Conservation (phyloP, 1,284 basidiomycete species). For the Pseudozyma hubeiensis region DNA sequence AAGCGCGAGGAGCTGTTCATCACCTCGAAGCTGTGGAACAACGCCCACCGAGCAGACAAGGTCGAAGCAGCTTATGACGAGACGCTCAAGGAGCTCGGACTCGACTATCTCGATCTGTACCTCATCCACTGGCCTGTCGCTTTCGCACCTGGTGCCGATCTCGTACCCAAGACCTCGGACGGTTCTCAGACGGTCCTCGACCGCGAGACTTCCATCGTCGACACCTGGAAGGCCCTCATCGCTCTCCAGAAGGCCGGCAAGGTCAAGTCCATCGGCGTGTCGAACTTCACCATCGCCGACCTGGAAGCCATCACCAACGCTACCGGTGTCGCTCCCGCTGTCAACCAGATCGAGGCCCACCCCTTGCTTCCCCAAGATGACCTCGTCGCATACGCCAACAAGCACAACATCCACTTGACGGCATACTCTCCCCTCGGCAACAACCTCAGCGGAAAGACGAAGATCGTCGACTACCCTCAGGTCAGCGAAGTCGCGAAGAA, state of each 20-base stretch:
- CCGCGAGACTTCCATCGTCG: conserved; percentile 75
- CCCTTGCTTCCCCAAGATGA: conserved; percentile 71
- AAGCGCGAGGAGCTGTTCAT: conserved; percentile 72
- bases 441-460: conserved; percentile 58
- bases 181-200: conserved; percentile 74
- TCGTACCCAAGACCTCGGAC: conserved; percentile 73
- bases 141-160: conserved; percentile 54
- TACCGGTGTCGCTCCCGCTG: conserved; percentile 81
- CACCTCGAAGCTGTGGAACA: conserved; percentile 76
- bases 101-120: conserved; percentile 71
- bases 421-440: conserved; percentile 70
- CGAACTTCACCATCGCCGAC: conserved; percentile 80
- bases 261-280: conserved; percentile 73
- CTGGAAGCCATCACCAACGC: conserved; percentile 79
- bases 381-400: conserved; percentile 54
- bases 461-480: conserved; percentile 65
- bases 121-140: conserved; percentile 88
- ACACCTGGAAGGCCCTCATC: conserved; percentile 85
- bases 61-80: conserved; percentile 69
- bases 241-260: conserved; percentile 71
- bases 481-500: conserved; percentile 68
- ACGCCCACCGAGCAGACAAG: conserved; percentile 71
- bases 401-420: conserved; percentile 67
- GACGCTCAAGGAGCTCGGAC: conserved; percentile 68
- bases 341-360: conserved; percentile 87